Conservation (phyloP, 108 stramenopile species). For the Chaetoceros tenuissimus region DNA sequence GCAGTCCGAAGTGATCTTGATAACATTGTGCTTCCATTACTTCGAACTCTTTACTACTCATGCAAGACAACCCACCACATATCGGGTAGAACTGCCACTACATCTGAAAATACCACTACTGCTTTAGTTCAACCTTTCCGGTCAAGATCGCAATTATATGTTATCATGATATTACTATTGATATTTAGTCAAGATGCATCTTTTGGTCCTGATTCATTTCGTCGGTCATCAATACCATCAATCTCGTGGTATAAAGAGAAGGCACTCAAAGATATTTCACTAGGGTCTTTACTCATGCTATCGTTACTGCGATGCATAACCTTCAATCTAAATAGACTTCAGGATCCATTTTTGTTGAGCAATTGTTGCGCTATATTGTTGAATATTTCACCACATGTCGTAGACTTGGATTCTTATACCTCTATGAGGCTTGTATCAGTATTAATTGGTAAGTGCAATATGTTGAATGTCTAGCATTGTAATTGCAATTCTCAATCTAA, state of each 20-base stretch:
- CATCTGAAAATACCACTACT: background rate
- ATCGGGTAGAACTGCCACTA: background rate
- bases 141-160: conserved; percentile 72
- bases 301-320: conserved; percentile 55
- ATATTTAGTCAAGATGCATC: conserved; percentile 77
- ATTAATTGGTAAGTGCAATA: too few species aligned
- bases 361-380: conserved; percentile 71
- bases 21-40: conserved; percentile 57
- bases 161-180: conserved; percentile 69
- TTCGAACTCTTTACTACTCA: conserved; percentile 43
- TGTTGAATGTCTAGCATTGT: too few species aligned
- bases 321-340: conserved; percentile 59
- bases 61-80: conserved; percentile 2
- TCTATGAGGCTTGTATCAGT: conserved; percentile 67
- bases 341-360: conserved; percentile 69
- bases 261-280: conserved; percentile 44
- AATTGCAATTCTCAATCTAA: background rate
- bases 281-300: conserved; percentile 65
- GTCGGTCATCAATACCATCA: conserved; percentile 30
- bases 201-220: conserved; percentile 70
- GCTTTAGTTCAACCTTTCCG: conserved; percentile 53
- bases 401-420: conserved; percentile 59
- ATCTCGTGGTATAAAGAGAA: conserved; percentile 80
- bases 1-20: conserved; percentile 64
- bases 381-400: conserved; percentile 57